Evolutionary conservation across 202 grass and related monocot genomes (phyloP).

Genomic region (Carex sylvatica): DNA sequence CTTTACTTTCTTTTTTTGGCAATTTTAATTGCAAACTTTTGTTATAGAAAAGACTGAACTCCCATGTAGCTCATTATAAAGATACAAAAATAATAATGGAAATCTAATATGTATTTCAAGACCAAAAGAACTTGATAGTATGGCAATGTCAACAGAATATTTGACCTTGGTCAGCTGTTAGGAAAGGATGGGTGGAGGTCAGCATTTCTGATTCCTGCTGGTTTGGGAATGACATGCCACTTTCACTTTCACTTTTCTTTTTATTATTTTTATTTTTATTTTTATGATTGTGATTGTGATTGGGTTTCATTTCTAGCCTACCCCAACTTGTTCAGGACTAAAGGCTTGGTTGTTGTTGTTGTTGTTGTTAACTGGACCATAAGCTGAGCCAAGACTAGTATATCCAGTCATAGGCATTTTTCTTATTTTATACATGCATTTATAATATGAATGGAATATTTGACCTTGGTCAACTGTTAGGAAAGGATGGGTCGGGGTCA

Average conservation of each 20-base stretch:
- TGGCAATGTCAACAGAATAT: neutral
- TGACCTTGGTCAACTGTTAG: neutral
- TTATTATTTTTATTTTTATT: too few relatives aligned
- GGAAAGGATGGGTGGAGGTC: neutral
- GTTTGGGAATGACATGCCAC: neutral
- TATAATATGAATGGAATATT: neutral
- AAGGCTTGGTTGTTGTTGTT: too few relatives aligned
- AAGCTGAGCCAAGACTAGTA: neutral
- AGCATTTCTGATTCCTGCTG: neutral
- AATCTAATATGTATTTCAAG: neutral
- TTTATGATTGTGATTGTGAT: too few relatives aligned
- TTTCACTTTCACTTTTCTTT: too few relatives aligned
- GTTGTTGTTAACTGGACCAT: neutral
- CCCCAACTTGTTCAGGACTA: too few relatives aligned
- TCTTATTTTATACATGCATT: slow-evolving; percentile 6
- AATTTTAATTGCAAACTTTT: neutral
- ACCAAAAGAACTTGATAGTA: neutral
- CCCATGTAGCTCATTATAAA: neutral
- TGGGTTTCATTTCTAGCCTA: too few relatives aligned
- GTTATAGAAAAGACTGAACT: neutral
- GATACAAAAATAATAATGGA: neutral
- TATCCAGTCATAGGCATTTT: neutral
- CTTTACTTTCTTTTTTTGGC: neutral
- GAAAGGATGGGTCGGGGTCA: neutral
- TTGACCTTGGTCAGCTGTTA: neutral